A percentile compares a stretch with the other conserved stretches of the same genome.
phyloP scores from a whole-genome alignment of 2,329 filamentous ascomycete species.

The Fonsecaea monophora region DNA sequence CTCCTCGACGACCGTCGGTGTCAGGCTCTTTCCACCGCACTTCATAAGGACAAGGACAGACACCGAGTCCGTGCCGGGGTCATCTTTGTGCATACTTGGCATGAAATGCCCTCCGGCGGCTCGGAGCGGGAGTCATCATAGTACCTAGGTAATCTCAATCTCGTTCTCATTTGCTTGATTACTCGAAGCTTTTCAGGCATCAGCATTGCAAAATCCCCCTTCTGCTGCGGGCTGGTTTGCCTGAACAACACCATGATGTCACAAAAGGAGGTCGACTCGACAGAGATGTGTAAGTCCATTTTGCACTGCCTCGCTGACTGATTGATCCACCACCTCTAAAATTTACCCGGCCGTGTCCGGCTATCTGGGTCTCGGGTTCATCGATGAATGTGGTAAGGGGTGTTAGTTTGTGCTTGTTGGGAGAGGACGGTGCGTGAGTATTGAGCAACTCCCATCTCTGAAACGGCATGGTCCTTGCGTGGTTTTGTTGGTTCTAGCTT shows the following conservation, averaged over 20 bases:
- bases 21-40: background rate
- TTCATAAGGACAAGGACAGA: too few relatives aligned
- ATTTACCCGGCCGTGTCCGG: constrained; percentile 16
- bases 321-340: constrained; percentile 13
- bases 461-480: background rate
- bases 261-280: background rate
- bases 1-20: background rate
- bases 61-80: background rate
- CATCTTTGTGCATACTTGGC: constrained; percentile 1
- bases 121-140: constrained; percentile 7
- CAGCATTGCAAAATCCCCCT: background rate
- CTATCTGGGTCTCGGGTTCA: background rate
- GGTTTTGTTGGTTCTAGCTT: background rate
- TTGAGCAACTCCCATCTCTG: background rate
- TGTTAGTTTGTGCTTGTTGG: background rate
- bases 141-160: background rate
- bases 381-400: background rate
- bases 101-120: background rate
- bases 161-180: background rate
- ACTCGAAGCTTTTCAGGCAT: background rate
- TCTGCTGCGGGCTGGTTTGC: background rate
- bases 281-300: background rate
- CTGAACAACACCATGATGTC: background rate
- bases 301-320: constrained; percentile 21
- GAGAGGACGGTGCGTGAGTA: too few relatives aligned